Conservation (phyloP, 176 grass and related monocot genomes). For the Carex myosuroides region DNA sequence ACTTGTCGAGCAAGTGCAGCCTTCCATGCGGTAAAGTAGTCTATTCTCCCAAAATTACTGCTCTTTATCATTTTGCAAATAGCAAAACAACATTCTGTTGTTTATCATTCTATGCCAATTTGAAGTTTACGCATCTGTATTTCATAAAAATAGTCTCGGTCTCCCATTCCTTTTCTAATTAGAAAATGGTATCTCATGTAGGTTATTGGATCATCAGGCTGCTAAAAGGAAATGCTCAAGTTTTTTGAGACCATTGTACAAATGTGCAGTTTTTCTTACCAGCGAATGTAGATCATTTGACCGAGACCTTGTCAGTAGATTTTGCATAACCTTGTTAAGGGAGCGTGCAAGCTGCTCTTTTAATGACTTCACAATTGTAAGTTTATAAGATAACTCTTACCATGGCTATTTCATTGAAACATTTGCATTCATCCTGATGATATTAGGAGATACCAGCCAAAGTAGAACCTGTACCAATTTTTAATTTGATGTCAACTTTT, state of each 20-base stretch:
- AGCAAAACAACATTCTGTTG: background rate
- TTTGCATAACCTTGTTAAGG: conserved; percentile 29
- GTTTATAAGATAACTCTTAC: conserved; percentile 21
- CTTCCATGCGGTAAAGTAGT: conserved; percentile 54
- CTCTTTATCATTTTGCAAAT: background rate
- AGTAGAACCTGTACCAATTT: background rate
- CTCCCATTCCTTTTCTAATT: background rate
- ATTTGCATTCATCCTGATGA: background rate
- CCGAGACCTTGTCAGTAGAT: conserved; percentile 28
- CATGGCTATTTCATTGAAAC: background rate
- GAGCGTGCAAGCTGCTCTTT: conserved; percentile 28
- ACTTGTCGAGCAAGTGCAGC: conserved; percentile 46
- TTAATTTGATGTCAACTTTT: background rate
- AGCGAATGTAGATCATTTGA: conserved; percentile 29
- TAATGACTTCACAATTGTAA: conserved; percentile 43
- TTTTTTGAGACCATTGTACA: conserved; percentile 46
- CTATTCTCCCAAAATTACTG: background rate
- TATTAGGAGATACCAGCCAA: background rate
- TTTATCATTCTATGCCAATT: background rate
- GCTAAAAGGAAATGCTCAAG: conserved; percentile 33
- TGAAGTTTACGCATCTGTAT: background rate
- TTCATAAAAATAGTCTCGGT: background rate
- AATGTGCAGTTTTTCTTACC: conserved; percentile 46
- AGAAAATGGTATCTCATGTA: conserved; percentile 26
- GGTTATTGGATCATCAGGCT: conserved; percentile 35